Percentiles rank a stretch among this genome's conserved stretches.
Evolutionary conservation across 306 rosid genomes (phyloP).

Genomic region (Acacia confusa): DNA sequence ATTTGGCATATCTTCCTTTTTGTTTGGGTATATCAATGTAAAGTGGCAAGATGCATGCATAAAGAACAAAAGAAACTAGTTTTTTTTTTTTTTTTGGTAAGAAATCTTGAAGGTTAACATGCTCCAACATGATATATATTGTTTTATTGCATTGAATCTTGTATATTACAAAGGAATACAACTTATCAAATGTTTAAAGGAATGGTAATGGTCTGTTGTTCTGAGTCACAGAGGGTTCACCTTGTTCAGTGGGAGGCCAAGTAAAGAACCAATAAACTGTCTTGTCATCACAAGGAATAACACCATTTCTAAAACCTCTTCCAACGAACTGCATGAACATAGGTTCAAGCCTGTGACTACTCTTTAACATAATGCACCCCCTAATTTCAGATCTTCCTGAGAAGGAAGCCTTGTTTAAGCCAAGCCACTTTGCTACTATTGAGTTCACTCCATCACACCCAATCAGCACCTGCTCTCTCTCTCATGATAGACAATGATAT

Average conservation of each 20-base stretch:
- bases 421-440: conserved; percentile 66
- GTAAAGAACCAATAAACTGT: conserved; percentile 59
- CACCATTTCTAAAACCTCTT: conserved; percentile 56
- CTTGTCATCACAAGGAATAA: conserved; percentile 48
- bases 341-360: conserved; percentile 42
- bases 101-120: neutral
- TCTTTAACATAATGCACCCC: conserved; percentile 40
- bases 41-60: neutral
- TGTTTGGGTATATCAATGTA: neutral
- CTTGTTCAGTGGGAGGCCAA: conserved; percentile 60
- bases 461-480: conserved; percentile 54
- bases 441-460: conserved; percentile 94
- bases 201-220: neutral
- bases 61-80: neutral
- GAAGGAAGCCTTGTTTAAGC: conserved; percentile 52
- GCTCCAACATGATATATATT: neutral
- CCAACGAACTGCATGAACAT: conserved; percentile 49
- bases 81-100: neutral
- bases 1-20: neutral
- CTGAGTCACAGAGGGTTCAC: conserved; percentile 28
- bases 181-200: neutral
- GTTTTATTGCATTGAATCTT: neutral
- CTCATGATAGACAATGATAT: neutral
- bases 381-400: conserved; percentile 57
- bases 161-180: neutral